Conservation (phyloP, 2,329 filamentous ascomycete species). For the Rhinocladiella mackenziei region DNA sequence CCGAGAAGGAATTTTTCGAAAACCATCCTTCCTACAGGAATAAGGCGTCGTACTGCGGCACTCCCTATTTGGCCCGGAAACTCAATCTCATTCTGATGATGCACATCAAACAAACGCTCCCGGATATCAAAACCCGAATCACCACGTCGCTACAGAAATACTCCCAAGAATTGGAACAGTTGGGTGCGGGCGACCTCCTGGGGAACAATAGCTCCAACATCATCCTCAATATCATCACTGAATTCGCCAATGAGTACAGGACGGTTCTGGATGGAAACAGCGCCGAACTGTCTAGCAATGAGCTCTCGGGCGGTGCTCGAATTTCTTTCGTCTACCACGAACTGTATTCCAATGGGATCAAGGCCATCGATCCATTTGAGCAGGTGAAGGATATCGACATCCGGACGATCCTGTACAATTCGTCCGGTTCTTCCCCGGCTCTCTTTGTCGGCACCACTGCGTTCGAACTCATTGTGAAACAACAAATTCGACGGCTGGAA, state of each 20-base stretch:
- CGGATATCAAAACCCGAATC: conserved; percentile 97
- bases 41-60: conserved; percentile 98
- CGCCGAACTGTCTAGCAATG: conserved; percentile 87
- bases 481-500: conserved; percentile 94
- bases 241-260: conserved; percentile 96
- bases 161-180: conserved; percentile 68
- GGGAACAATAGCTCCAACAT: conserved; percentile 93
- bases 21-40: conserved; percentile 98
- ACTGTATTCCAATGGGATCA: conserved; percentile 93
- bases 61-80: conserved; percentile 92
- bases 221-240: conserved; percentile 96
- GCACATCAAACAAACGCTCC: conserved; percentile 99
- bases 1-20: conserved; percentile 96
- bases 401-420: conserved; percentile 95
- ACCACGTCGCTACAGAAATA: conserved; percentile 94
- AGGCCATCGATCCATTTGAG: conserved; percentile 96
- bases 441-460: conserved; percentile 96
- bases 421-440: conserved; percentile 93
- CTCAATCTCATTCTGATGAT: conserved; percentile 99
- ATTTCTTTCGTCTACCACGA: conserved; percentile 99
- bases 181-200: conserved; percentile 83
- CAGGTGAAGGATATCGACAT: conserved; percentile 97
- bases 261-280: conserved; percentile 96
- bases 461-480: conserved; percentile 98
- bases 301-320: conserved; percentile 92